Evolutionary conservation across 108 stramenopile species (phyloP).

Genomic region (Fistulifera pelliculosa): DNA sequence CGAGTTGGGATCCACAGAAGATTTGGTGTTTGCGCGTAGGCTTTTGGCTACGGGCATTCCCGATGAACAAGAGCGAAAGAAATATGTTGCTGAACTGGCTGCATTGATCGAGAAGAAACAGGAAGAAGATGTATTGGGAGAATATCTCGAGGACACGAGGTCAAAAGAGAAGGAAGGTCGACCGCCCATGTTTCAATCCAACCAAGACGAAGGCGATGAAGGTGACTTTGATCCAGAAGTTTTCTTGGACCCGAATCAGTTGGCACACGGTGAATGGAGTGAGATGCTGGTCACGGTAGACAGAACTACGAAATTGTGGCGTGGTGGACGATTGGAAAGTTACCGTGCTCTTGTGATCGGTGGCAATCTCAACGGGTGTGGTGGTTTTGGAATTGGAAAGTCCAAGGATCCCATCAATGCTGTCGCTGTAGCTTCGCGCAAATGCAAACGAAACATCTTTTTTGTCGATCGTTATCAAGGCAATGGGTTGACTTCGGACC

Average conservation of each 20-base stretch:
- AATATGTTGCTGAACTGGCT: constrained; percentile 24
- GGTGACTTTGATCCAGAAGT: constrained; percentile 21
- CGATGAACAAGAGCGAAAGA: constrained; percentile 29
- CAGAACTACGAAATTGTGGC: constrained; percentile 81
- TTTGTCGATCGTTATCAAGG: constrained; percentile 84
- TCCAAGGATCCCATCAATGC: constrained; percentile 80
- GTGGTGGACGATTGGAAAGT: constrained; percentile 84
- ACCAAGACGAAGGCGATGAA: background rate
- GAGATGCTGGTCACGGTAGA: constrained; percentile 57
- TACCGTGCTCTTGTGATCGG: constrained; percentile 89
- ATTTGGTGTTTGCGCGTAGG: constrained; percentile 48
- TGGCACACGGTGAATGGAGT: constrained; percentile 43
- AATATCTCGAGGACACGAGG: background rate
- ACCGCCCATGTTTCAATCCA: background rate
- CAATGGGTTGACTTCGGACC: constrained; percentile 56
- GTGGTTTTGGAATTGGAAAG: constrained; percentile 93
- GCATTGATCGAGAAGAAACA: constrained; percentile 22
- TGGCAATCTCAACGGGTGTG: constrained; percentile 85
- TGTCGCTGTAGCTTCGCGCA: constrained; percentile 56
- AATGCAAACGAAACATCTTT: constrained; percentile 79
- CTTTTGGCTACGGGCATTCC: constrained; percentile 24
- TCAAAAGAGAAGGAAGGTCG: background rate
- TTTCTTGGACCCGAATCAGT: constrained; percentile 32
- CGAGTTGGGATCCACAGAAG: constrained; percentile 62
- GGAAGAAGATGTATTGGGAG: constrained; percentile 4